A percentile compares a stretch with the other conserved stretches of the same genome.
phyloP scores from a whole-genome alignment of 345 rosid genomes.

The Eucalyptus regnans region DNA sequence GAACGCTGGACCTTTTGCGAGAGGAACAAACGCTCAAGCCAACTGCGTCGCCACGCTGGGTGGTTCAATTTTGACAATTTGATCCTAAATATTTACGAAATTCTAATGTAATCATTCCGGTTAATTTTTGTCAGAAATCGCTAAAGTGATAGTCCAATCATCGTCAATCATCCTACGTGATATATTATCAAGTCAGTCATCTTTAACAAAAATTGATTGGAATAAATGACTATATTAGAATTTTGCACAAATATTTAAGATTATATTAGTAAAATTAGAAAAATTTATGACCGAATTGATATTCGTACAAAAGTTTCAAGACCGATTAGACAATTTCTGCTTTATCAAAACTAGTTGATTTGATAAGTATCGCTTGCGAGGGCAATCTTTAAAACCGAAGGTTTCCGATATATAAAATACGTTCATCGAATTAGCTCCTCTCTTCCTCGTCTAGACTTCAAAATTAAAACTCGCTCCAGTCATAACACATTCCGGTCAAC shows the following conservation, averaged over 20 bases:
- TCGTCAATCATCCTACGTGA: background rate
- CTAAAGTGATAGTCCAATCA: fast-evolving
- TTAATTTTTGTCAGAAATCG: fast-evolving
- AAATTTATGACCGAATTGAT: fast-evolving
- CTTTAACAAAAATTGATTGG: background rate
- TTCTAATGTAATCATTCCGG: fast-evolving
- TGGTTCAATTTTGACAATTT: background rate
- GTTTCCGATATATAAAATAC: background rate
- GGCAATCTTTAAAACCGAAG: background rate
- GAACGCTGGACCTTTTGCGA: too few relatives aligned
- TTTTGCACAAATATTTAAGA: background rate
- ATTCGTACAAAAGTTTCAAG: too few relatives aligned
- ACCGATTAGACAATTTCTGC: background rate
- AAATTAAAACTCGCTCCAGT: background rate
- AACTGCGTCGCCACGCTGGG: too few relatives aligned
- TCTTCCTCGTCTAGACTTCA: background rate
- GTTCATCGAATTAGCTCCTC: background rate
- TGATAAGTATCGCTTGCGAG: background rate
- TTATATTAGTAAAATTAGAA: background rate
- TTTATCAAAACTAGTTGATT: background rate
- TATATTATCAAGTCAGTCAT: fast-evolving
- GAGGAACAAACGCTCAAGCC: too few relatives aligned
- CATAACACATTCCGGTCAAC: background rate
- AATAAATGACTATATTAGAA: background rate
- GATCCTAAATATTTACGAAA: too few relatives aligned